These are phyloP conservation scores for Auxenochlorella pyrenoidosa DNA, from an alignment of 139 green algal species.

Conservation along the genomic window DNA sequence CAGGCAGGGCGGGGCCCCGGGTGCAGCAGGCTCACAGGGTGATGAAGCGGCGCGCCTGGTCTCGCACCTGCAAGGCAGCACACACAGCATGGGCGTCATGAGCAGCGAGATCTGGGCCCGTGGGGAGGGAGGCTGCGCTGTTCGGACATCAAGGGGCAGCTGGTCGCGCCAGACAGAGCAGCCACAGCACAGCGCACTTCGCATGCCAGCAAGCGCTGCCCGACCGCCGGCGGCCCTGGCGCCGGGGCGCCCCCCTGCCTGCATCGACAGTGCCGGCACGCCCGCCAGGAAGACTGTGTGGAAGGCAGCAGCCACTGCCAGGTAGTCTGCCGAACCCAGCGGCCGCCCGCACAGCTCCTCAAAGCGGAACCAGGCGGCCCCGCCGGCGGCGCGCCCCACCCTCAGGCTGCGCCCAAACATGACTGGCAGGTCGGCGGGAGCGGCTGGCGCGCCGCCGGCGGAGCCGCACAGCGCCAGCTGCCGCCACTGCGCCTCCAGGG, in stretches of 20 bases:
- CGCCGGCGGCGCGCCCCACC: constrained; percentile 48
- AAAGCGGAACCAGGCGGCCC: constrained; percentile 68
- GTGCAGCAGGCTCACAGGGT: constrained; percentile 52
- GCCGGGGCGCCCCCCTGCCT: constrained; percentile 31
- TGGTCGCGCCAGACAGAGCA: background rate
- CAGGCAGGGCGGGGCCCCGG: no score
- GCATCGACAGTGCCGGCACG: constrained; percentile 79
- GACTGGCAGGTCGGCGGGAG: constrained; percentile 49
- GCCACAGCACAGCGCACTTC: background rate
- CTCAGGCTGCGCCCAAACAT: constrained; percentile 78
- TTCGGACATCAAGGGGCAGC: no score
- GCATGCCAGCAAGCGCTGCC: background rate
- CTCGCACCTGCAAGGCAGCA: constrained; percentile 54
- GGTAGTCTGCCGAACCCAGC: constrained; percentile 84
- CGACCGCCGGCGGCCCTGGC: background rate
- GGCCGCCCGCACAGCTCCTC: constrained; percentile 68
- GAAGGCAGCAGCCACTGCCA: constrained; percentile 75
- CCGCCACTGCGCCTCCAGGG: constrained; percentile 46
- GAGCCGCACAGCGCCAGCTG: background rate
- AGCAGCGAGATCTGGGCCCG: no score
- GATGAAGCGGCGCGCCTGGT: constrained; percentile 91
- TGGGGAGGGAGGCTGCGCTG: no score
- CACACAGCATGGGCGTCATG: no score
- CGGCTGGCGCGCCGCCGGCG: background rate
- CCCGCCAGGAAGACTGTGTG: constrained; percentile 81